Evolutionary conservation across 345 rosid genomes (phyloP).

Genomic region (Mercurialis annua): DNA sequence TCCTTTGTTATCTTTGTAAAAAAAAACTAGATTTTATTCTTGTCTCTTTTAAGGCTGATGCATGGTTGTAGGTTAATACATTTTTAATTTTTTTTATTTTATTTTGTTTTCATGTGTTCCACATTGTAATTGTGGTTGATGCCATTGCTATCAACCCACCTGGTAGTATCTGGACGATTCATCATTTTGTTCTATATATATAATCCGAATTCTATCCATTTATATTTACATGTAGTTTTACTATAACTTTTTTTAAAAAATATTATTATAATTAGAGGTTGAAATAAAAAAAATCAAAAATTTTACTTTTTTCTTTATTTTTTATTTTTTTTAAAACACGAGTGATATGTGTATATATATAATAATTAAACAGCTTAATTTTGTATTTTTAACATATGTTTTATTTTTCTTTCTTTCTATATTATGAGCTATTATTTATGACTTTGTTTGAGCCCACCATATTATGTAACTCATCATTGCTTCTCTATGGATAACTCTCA

Average conservation of each 20-base stretch:
- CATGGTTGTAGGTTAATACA: too few relatives aligned
- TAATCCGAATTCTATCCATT: too few relatives aligned
- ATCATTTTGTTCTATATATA: slow-evolving; percentile 25
- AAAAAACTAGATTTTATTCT: slow-evolving; percentile 23
- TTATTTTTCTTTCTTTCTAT: too few relatives aligned
- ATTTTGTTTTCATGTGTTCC: slow-evolving; percentile 21
- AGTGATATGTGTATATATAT: too few relatives aligned
- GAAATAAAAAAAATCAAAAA: not conserved
- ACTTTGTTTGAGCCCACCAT: slow-evolving; percentile 34
- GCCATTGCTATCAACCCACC: slow-evolving; percentile 22
- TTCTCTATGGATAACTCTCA: slow-evolving; percentile 1
- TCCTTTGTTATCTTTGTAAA: slow-evolving; percentile 55
- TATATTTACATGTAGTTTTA: too few relatives aligned
- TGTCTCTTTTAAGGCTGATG: slow-evolving; percentile 28
- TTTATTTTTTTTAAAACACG: too few relatives aligned
- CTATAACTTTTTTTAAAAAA: too few relatives aligned
- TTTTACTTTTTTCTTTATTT: not conserved
- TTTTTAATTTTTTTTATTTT: slow-evolving; percentile 11
- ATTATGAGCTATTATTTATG: not conserved
- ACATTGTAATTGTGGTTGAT: not conserved
- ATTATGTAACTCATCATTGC: slow-evolving; percentile 28
- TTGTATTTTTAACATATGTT: too few relatives aligned
- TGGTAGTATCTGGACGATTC: slow-evolving; percentile 19
- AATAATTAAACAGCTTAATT: too few relatives aligned
- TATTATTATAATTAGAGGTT: too few relatives aligned